A percentile compares a stretch with the other conserved stretches of the same genome.
phyloP scores from a whole-genome alignment of 352 stramenopile species.

The Elongisporangium prolatum region DNA sequence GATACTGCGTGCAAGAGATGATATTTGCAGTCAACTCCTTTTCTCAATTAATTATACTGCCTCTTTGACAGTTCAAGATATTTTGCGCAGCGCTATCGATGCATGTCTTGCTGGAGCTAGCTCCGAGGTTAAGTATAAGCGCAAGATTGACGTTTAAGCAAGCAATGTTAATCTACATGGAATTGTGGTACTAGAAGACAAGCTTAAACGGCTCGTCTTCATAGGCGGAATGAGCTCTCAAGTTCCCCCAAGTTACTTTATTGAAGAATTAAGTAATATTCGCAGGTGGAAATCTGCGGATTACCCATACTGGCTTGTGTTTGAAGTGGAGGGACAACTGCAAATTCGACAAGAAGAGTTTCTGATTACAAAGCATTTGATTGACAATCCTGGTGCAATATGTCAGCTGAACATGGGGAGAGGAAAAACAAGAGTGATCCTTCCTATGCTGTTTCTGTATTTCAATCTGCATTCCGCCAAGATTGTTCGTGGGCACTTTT shows the following conservation, averaged over 20 bases:
- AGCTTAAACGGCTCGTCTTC: slow-evolving; percentile 40
- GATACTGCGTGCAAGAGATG: not conserved
- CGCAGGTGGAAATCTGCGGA: slow-evolving; percentile 44
- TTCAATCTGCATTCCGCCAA: slow-evolving; percentile 14
- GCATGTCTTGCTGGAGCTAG: slow-evolving; percentile 23
- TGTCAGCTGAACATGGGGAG: slow-evolving; percentile 87
- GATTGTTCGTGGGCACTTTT: slow-evolving; percentile 57
- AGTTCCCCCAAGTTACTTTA: slow-evolving; percentile 11
- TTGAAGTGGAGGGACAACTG: slow-evolving; percentile 78
- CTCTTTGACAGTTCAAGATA: slow-evolving; percentile 22
- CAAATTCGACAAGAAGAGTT: slow-evolving; percentile 83
- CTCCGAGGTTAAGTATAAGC: slow-evolving; percentile 15
- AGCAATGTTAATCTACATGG: slow-evolving; percentile 29
- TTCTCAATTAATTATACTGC: not conserved
- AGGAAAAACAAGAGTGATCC: slow-evolving; percentile 86
- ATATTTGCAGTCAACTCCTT: not conserved
- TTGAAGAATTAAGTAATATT: slow-evolving; percentile 46
- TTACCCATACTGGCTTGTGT: slow-evolving; percentile 81
- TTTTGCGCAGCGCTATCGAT: slow-evolving; percentile 42
- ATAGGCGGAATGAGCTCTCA: not conserved
- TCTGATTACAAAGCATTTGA: slow-evolving; percentile 65
- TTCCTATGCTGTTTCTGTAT: slow-evolving; percentile 86
- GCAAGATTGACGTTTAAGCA: slow-evolving; percentile 15
- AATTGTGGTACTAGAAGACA: slow-evolving; percentile 80
- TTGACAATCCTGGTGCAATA: slow-evolving; percentile 54